These are phyloP conservation scores for Carex cristatella DNA, from an alignment of 176 grass and related monocot species.

Conservation along the genomic window DNA sequence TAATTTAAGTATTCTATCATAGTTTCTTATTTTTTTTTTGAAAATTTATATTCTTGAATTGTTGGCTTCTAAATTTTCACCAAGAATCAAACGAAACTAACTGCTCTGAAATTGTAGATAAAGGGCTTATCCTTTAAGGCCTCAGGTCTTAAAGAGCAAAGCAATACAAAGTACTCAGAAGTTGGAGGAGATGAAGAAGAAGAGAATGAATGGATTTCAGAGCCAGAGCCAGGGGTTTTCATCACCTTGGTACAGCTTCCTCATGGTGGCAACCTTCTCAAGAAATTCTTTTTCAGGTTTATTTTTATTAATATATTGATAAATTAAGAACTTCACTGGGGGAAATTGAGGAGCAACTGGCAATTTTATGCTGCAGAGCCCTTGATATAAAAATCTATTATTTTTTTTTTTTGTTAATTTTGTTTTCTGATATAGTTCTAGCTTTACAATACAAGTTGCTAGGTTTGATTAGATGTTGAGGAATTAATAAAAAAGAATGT, in stretches of 20 bases:
- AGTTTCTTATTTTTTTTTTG: neutral
- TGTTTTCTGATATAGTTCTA: neutral
- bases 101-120: slow-evolving; percentile 11
- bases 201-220: slow-evolving; percentile 54
- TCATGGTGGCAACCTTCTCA: slow-evolving; percentile 62
- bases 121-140: slow-evolving; percentile 19
- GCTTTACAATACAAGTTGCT: neutral
- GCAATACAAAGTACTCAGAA: neutral
- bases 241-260: slow-evolving; percentile 59
- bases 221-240: slow-evolving; percentile 64
- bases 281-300: slow-evolving; percentile 50
- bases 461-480: neutral
- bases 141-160: slow-evolving; percentile 7
- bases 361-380: neutral
- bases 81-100: neutral
- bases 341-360: neutral
- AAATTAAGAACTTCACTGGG: neutral
- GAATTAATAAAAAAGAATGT: neutral
- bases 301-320: neutral
- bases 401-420: neutral
- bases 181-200: slow-evolving; percentile 10
- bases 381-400: neutral
- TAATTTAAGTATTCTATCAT: neutral
- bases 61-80: neutral
- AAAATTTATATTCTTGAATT: neutral